Evolutionary conservation across 1,284 basidiomycete genomes (phyloP), one percentile per base, ranked within the genome.

Genomic region (Sphagnurus paluster): DNA sequence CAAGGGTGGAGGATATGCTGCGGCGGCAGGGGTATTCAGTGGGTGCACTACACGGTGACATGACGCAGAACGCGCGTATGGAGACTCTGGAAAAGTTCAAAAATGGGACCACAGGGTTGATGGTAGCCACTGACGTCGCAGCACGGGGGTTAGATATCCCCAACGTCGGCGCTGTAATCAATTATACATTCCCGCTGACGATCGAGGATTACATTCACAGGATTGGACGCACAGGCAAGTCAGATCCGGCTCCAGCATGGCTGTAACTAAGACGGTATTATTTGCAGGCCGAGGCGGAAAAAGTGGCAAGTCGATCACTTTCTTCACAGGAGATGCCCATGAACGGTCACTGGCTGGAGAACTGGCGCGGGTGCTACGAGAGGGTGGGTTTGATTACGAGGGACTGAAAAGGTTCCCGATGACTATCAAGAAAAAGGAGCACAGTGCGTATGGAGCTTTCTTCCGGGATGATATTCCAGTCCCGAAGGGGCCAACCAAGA

Each of bases 101-200:
- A 68, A 80, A 77, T 20, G 96, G 93, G 4, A 77, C 76, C 46
- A 90, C 87, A 2, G 84, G 87, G 34, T 66, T 99, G 13, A 76
- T 99, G 49, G 96, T 99, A 21, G 97, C 97, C 3, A 99, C 96
- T 6, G 96, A 99, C 65, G 96, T 99, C 3, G 97, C 97, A 1
- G 95, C 96, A 19, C 82, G 96, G 52, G 97, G 96, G 14, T 74
- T 99, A 52, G 96, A 99, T 72, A 98, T 99, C 58, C 95, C 97
- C 3, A 90, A 97, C 62, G 97, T 99, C 28, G 90, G 86, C 38
- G 80, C 87, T 24, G 92, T 95, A 28, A 82, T 94, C 62, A 97
- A 97, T 71, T 97, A 98, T 61, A 98, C 93, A 7, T 99, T 99
- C 77, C 97, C 97, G 13, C 73, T 99, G 56, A 98, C 92, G 0